phyloP scores from a whole-genome alignment of 257 asterid species.

The Penstemon eatonii region DNA sequence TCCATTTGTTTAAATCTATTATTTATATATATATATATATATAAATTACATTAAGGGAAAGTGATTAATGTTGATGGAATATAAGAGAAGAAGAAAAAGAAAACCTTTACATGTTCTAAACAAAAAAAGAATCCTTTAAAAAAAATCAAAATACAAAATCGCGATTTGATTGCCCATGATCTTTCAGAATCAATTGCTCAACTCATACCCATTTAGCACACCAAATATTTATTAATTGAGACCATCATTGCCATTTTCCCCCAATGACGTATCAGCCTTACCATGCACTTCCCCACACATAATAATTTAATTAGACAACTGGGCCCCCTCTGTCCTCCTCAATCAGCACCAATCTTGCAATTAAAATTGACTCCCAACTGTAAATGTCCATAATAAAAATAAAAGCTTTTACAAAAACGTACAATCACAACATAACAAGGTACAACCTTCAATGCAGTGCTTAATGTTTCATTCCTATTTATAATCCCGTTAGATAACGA shows the following conservation, averaged over 20 bases:
- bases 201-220: conserved; percentile 29
- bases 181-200: conserved; percentile 33
- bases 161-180: conserved; percentile 38
- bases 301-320: conserved; percentile 41
- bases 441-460: conserved; percentile 28
- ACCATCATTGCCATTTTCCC: conserved; percentile 18
- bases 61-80: too few relatives aligned
- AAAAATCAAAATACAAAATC: conserved; percentile 17
- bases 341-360: conserved; percentile 41
- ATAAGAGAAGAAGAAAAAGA: too few relatives aligned
- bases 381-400: conserved; percentile 27
- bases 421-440: conserved; percentile 29
- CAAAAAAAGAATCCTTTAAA: neutral
- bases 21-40: too few relatives aligned
- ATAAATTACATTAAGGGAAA: too few relatives aligned
- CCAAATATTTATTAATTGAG: conserved; percentile 19
- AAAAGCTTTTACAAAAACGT: conserved; percentile 25
- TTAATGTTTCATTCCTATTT: too few relatives aligned
- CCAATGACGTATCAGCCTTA: conserved; percentile 8
- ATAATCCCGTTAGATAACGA: conserved; percentile 61
- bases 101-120: neutral
- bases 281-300: conserved; percentile 29
- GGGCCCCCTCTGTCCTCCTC: conserved; percentile 63
- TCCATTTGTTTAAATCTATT: too few relatives aligned
- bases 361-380: conserved; percentile 34